These are phyloP conservation scores for Saururus chinensis DNA, from an alignment of 164 flowering plant genomes.

Conservation along the genomic window DNA sequence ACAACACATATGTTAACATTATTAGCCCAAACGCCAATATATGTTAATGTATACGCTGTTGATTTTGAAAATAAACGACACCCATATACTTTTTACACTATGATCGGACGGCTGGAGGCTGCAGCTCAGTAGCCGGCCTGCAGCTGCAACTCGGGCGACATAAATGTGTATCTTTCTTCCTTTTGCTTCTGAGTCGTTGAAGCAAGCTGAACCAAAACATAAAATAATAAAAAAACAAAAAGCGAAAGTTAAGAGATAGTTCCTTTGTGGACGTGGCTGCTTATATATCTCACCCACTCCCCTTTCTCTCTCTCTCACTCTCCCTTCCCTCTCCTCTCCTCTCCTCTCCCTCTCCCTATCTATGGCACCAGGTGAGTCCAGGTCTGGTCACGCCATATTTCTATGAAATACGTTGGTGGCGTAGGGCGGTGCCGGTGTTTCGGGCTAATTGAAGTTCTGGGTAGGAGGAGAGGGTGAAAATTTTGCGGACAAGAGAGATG, in stretches of 20 bases:
- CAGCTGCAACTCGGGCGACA: too few species aligned
- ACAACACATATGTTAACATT: too few species aligned
- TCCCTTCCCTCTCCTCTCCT: neutral
- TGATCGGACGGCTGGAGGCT: too few species aligned
- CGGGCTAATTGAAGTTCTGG: neutral
- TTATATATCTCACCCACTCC: neutral
- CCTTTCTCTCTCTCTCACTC: slow-evolving; percentile 4
- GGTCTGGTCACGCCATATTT: neutral
- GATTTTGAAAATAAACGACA: too few species aligned
- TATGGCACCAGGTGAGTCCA: neutral
- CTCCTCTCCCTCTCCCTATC: slow-evolving; percentile 5
- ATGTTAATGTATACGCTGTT: too few species aligned
- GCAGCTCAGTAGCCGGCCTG: too few species aligned
- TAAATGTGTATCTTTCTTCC: too few species aligned
- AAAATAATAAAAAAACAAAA: neutral
- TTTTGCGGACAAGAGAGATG: neutral
- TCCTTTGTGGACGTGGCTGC: slow-evolving; percentile 5
- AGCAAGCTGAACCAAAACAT: neutral
- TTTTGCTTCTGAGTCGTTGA: too few species aligned
- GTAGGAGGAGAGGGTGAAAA: neutral
- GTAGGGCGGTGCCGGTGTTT: too few species aligned
- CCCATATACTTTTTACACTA: too few species aligned
- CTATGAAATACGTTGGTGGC: neutral
- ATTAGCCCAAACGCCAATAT: too few species aligned
- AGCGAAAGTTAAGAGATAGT: neutral